Conservation (phyloP, 2,329 filamentous ascomycete species). For the Aspergillus novoparasiticus region DNA sequence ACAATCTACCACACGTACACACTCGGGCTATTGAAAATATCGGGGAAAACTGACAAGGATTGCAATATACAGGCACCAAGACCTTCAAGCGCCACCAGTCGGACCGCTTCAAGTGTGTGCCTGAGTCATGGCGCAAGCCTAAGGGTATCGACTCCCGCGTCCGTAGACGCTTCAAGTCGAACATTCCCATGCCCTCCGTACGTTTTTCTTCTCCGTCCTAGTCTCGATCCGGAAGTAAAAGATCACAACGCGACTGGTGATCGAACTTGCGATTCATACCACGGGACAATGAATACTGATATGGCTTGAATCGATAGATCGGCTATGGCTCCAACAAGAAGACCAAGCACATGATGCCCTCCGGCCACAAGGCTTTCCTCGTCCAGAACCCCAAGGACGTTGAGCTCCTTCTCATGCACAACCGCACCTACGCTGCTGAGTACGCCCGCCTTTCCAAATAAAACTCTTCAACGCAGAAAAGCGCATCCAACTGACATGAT, state of each 20-base stretch:
- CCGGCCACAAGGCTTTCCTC: slow-evolving; percentile 99
- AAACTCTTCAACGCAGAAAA: not conserved
- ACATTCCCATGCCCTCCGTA: slow-evolving; percentile 97
- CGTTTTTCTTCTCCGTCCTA: slow-evolving; percentile 44
- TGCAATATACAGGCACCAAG: slow-evolving; percentile 67
- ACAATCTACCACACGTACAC: not conserved
- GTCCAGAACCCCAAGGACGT: slow-evolving; percentile 96
- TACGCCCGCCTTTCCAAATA: slow-evolving; percentile 53
- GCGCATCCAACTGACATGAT: not conserved
- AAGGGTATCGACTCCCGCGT: slow-evolving; percentile 99
- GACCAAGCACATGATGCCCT: slow-evolving; percentile 98
- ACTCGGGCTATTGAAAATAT: not conserved
- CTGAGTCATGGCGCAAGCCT: slow-evolving; percentile 93
- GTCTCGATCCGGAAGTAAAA: not conserved
- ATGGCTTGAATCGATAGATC: slow-evolving; percentile 63
- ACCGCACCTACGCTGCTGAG: slow-evolving; percentile 98
- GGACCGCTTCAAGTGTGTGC: slow-evolving; percentile 93
- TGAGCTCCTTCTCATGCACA: slow-evolving; percentile 99
- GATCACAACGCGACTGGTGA: not conserved
- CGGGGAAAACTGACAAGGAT: not conserved
- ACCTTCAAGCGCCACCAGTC: slow-evolving; percentile 96
- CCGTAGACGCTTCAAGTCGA: slow-evolving; percentile 94
- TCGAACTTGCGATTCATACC: not conserved
- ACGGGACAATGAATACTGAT: not conserved
- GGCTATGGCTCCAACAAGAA: slow-evolving; percentile 99